Percentiles rank a stretch among this genome's conserved stretches.
Evolutionary conservation across 2,329 filamentous ascomycete species (phyloP).

Genomic region (Bertia moriformis): DNA sequence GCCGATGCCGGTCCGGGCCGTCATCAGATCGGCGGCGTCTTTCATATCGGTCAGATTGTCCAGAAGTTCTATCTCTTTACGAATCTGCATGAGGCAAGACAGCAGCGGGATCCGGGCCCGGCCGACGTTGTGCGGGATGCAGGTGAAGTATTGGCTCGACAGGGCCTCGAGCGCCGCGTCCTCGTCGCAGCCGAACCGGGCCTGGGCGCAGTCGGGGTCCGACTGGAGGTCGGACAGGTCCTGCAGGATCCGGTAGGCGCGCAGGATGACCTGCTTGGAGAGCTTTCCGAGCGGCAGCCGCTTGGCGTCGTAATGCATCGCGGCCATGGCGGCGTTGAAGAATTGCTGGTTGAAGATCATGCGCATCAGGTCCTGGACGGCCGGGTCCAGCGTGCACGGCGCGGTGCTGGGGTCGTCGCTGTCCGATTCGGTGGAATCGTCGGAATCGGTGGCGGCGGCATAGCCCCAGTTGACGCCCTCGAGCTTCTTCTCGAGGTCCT

Average conservation of each 20-base stretch:
- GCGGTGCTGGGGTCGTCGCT: no score
- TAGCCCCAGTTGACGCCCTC: constrained; percentile 8
- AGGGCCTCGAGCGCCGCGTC: constrained; percentile 38
- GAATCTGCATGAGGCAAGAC: constrained; percentile 35
- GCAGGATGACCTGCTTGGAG: constrained; percentile 61
- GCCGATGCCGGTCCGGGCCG: constrained; percentile 34
- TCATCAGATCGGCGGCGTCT: constrained; percentile 65
- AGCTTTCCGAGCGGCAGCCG: constrained; percentile 77
- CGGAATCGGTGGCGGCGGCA: constrained; percentile 18
- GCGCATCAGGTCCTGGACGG: constrained; percentile 56
- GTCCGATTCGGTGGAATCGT: constrained; percentile 15
- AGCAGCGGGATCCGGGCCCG: constrained; percentile 61
- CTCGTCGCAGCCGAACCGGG: constrained; percentile 22
- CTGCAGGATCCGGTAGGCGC: constrained; percentile 65
- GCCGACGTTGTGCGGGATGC: constrained; percentile 72
- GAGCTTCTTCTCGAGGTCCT: constrained; percentile 33
- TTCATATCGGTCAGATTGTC: constrained; percentile 78
- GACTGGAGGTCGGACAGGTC: constrained; percentile 54
- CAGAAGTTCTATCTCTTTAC: constrained; percentile 64
- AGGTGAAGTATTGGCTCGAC: constrained; percentile 66
- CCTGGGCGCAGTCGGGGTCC: constrained; percentile 27
- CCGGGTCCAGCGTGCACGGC: constrained; percentile 38
- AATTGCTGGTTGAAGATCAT: constrained; percentile 72
- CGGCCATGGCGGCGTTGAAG: constrained; percentile 51
- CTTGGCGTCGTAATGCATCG: constrained; percentile 56